Evolutionary conservation across 257 asterid species (phyloP), one percentile per base, ranked within the genome.

Genomic region (Nicotiana attenuata): DNA sequence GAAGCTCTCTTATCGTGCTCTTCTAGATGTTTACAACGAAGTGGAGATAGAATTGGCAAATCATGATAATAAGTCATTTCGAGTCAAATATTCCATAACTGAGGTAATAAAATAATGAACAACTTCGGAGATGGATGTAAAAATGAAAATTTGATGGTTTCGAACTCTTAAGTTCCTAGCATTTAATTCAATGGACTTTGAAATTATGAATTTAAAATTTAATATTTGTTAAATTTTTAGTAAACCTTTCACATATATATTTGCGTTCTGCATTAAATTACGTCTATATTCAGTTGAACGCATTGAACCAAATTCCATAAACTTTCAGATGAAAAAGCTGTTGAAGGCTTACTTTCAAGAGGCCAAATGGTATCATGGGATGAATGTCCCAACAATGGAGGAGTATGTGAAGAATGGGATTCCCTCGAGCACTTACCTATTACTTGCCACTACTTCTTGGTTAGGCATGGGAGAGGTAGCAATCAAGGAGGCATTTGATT

Each of bases 291-390:
- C 4, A 65, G 2, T 60, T 60, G 3, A 60, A 60, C 16, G 6
- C 11, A 60, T 3, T 10, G 7, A 60, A 20, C 29, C 31, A 60
- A 20, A 2, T 13, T 59, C 65, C 65, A 8, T n/a, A 3, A 3
- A 10, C 64, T 5, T 69, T 71, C 24, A 89, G 89, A 81, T 84
- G 87, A 83, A 87, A 63, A 81, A 81, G 38, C 5, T 86, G 57
- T 78, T 14, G 11, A 24, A 6, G 15, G 86, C 87, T 5, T 89
- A 83, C 38, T 80, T 66, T 9, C 41, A 87, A 41, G 89, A 87
- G 80, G 86, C 88, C 0, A 61, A 71, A 20, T 86, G 88, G 91
- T 28, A 16, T 14, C 67, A 80, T 29, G 75, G 6, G 1, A 53
- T n/a, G 9, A n/a, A 77, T 2, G 17, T 68, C 15, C 90, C 90